phyloP scores from a whole-genome alignment of 2,329 filamentous ascomycete genomes.

The Colletotrichum sojae region DNA sequence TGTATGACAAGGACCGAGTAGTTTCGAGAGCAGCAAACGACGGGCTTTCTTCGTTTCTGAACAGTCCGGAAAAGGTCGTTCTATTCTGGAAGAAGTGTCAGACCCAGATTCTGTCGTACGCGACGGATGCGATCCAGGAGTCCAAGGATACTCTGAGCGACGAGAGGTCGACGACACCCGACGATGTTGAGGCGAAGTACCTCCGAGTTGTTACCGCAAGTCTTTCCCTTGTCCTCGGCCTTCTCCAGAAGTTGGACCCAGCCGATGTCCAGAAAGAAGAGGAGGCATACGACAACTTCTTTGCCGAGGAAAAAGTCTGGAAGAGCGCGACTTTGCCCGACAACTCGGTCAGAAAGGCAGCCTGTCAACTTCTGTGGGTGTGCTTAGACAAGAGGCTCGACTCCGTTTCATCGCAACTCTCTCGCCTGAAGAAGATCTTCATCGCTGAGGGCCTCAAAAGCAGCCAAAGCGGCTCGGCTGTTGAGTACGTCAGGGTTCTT shows the following conservation, averaged over 20 bases:
- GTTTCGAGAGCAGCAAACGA: conserved; percentile 84
- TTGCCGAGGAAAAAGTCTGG: conserved; percentile 78
- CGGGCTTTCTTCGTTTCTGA: conserved; percentile 82
- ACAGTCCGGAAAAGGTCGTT: conserved; percentile 82
- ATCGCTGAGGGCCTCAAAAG: conserved; percentile 81
- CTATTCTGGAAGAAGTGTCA: conserved; percentile 88
- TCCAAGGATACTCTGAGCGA: conserved; percentile 88
- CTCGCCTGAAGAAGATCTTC: conserved; percentile 70
- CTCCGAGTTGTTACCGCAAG: conserved; percentile 76
- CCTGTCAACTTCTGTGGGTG: conserved; percentile 65
- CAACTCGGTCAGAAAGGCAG: conserved; percentile 63
- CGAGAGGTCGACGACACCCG: conserved; percentile 84
- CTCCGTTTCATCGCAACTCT: conserved; percentile 63
- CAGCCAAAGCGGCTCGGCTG: conserved; percentile 80
- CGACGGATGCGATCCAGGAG: conserved; percentile 84
- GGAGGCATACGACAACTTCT: conserved; percentile 74
- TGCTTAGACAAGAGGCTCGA: conserved; percentile 63
- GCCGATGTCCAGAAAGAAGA: conserved; percentile 72
- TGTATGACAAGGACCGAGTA: conserved; percentile 86
- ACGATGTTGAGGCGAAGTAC: conserved; percentile 91
- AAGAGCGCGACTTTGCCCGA: conserved; percentile 76
- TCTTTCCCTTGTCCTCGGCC: conserved; percentile 67
- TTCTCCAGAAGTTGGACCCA: conserved; percentile 64
- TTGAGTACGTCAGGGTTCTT: conserved; percentile 78
- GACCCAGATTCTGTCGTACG: conserved; percentile 84